Base-by-base conservation (phyloP, 306 rosid genomes). In the Vigna unguiculata region DNA sequence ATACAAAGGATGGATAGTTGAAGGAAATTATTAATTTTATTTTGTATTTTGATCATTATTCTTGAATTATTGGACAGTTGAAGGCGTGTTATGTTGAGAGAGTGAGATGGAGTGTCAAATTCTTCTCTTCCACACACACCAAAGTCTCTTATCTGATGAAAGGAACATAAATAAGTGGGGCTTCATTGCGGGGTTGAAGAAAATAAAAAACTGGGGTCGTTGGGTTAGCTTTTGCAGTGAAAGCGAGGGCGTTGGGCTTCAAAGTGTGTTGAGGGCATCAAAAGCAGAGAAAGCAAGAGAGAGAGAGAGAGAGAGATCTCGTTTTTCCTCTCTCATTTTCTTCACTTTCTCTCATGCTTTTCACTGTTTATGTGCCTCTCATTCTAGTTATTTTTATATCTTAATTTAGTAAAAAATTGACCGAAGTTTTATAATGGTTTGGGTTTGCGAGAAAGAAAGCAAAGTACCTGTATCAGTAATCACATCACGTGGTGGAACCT, bases 251-350 rank as follows among this genome's bases (percentile, higher is more conserved):
- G 62, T 81, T 81, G 80, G 82, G 58, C 9, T 80, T 78, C 41
- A 48, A 43, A 73, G 64, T 67, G 77, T 51, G 41, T 80, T 1
- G 58, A 62, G 32, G 67, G 43, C 91, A 85, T 90, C 10, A 88
- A 90, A 88, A 90, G 96, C 73, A 85, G 95, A 85, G 95, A 91
- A 88, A 88, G 92, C 22, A 57, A 30, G 21, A 30, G 48, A 43
- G 48, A 43, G 48, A 43, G 15, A 11, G 45, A 61, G 76, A 73
- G 69, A 82, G 91, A 75, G 78, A 87, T 78, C 83, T 80, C 79
- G 70, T 78, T 70, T 88, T 82, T 83, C 80, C n/a, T n/a, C 25
- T 71, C 79, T 68, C 53, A 60, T 88, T 49, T 84, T 70, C 67
- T 73, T 71, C 53, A 54, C 83, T 64, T 61, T 70, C 69, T 48